Conservation (phyloP, 345 rosid species). For the Salix viminalis region DNA sequence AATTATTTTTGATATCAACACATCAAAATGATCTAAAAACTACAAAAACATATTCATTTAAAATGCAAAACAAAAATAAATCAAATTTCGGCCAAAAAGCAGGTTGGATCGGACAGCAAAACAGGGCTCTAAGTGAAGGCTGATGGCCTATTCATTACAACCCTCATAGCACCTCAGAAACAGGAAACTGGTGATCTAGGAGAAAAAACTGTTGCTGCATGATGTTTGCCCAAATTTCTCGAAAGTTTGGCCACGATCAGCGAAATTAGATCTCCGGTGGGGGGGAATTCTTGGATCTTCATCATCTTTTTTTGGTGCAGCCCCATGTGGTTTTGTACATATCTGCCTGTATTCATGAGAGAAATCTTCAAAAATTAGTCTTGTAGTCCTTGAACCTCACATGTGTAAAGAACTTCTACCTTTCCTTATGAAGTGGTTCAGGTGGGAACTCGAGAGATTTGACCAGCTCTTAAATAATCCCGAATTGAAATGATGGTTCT, state of each 20-base stretch:
- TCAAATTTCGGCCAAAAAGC: too few species aligned
- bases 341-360: neutral
- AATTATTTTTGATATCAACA: too few species aligned
- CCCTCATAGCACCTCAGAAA: neutral
- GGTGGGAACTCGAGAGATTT: constrained; percentile 90
- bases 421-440: constrained; percentile 96
- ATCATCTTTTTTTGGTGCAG: neutral
- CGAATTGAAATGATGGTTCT: constrained; percentile 77
- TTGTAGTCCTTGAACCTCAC: neutral
- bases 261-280: neutral
- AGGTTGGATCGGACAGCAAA: too few species aligned
- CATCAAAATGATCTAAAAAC: too few species aligned
- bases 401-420: too few species aligned
- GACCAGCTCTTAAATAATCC: constrained; percentile 61
- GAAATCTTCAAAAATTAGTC: neutral
- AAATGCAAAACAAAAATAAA: too few species aligned
- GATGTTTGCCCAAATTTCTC: too few species aligned
- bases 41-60: too few species aligned
- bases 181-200: neutral
- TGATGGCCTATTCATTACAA: neutral
- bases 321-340: neutral
- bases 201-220: too few species aligned
- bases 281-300: neutral
- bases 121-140: neutral
- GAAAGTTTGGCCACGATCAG: neutral